Conservation (phyloP, 2,329 filamentous ascomycete genomes). For the Sporothrix pseudoabietina region DNA sequence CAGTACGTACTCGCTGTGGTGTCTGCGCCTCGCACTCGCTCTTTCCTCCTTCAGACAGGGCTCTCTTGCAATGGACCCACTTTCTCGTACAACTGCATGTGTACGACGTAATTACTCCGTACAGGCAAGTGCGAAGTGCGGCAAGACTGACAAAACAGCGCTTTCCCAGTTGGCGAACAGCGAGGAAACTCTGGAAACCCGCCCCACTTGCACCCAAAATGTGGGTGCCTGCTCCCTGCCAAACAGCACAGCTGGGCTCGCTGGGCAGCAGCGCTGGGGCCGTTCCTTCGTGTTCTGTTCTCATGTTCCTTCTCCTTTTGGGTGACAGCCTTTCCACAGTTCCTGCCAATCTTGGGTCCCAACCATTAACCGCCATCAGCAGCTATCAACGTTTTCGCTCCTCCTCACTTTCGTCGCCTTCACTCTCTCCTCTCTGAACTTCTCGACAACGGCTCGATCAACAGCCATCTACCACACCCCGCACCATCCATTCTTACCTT, state of each 20-base stretch:
- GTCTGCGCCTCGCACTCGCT: slow-evolving; percentile 12
- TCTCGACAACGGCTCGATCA: not conserved
- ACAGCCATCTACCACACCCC: not conserved
- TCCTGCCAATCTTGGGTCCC: slow-evolving; percentile 24
- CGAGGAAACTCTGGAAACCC: not conserved
- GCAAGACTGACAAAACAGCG: slow-evolving; percentile 23
- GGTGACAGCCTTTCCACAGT: slow-evolving; percentile 13
- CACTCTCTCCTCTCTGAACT: not conserved
- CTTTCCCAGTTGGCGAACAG: not conserved
- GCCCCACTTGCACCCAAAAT: slow-evolving; percentile 22
- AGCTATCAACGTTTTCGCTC: not conserved
- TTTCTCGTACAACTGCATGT: slow-evolving; percentile 10
- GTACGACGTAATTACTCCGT: no score
- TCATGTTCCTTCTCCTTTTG: not conserved
- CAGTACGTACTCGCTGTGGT: not conserved
- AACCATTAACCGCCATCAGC: not conserved
- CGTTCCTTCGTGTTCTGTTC: slow-evolving; percentile 17
- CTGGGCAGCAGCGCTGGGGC: not conserved
- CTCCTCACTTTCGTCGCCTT: not conserved
- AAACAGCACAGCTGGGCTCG: not conserved
- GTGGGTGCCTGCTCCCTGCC: slow-evolving; percentile 7
- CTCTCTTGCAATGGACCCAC: not conserved
- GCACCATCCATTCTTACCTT: slow-evolving; percentile 4
- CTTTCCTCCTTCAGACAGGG: slow-evolving; percentile 15
- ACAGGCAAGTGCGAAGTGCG: not conserved